Conservation (phyloP, 2,329 filamentous ascomycete species). For the Penicillium psychrosexuale region DNA sequence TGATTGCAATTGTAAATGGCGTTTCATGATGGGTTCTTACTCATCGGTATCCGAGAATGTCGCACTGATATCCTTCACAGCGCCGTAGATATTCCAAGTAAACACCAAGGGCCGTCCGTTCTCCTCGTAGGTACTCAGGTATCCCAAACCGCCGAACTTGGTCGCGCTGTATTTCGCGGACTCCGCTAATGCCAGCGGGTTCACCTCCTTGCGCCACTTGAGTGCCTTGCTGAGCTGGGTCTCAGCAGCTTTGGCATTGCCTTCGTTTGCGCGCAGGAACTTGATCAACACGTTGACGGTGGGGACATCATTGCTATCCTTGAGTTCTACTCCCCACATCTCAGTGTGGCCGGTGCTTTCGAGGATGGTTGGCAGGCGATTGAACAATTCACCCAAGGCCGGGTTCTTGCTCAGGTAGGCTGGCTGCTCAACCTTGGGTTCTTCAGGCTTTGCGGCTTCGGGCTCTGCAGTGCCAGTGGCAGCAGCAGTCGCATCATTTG, state of each 20-base stretch:
- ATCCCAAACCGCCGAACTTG: constrained; percentile 78
- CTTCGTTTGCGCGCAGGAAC: constrained; percentile 85
- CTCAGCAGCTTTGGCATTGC: constrained; percentile 68
- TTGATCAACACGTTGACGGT: constrained; percentile 86
- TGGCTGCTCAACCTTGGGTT: constrained; percentile 30
- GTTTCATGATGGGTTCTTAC: constrained; percentile 50
- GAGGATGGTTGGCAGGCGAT: constrained; percentile 57
- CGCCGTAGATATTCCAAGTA: constrained; percentile 92
- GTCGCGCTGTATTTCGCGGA: constrained; percentile 60
- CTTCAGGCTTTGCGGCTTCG: constrained; percentile 17
- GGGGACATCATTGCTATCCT: constrained; percentile 57
- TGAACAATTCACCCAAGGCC: constrained; percentile 56
- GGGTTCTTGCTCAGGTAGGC: constrained; percentile 38
- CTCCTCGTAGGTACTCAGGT: constrained; percentile 67
- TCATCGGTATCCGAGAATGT: constrained; percentile 80
- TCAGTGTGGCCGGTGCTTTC: constrained; percentile 62
- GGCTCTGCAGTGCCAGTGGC: constrained; percentile 8
- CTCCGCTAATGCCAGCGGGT: constrained; percentile 65
- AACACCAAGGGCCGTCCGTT: constrained; percentile 59
- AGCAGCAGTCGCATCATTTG: constrained; percentile 1
- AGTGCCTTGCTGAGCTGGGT: constrained; percentile 76
- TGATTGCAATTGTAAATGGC: neutral
- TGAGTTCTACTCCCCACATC: constrained; percentile 80
- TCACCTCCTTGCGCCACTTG: constrained; percentile 74
- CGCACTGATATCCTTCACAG: constrained; percentile 72